Evolutionary conservation across 306 rosid genomes (phyloP).

Genomic region (Elaeagnus macrophylla): DNA sequence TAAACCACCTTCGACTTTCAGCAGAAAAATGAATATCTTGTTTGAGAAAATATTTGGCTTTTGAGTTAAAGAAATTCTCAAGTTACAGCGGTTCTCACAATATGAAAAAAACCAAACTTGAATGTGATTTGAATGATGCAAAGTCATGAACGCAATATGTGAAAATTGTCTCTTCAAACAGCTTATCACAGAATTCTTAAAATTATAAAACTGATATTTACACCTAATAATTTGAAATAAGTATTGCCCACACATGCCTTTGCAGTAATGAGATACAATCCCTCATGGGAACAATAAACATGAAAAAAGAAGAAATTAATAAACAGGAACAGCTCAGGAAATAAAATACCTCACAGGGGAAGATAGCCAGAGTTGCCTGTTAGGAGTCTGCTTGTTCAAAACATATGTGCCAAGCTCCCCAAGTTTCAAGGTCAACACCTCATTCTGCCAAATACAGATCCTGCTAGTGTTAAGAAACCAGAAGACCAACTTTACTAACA

Average conservation of each 20-base stretch:
- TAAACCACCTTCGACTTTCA: background rate
- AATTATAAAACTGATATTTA: background rate
- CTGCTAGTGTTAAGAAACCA: slow-evolving; percentile 11
- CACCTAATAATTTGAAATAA: background rate
- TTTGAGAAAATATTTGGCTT: background rate
- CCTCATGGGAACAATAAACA: no score
- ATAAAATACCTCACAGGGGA: slow-evolving; percentile 63
- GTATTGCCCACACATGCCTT: background rate
- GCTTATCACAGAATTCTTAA: background rate
- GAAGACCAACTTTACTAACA: background rate
- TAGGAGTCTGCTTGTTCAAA: slow-evolving; percentile 82
- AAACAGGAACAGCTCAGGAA: no score
- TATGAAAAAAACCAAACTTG: background rate
- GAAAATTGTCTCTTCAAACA: background rate
- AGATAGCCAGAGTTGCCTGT: slow-evolving; percentile 82
- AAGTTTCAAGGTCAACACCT: slow-evolving; percentile 67
- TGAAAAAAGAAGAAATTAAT: no score
- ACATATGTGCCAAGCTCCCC: slow-evolving; percentile 71
- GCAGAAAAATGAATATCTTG: background rate
- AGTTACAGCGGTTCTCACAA: background rate
- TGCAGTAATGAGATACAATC: background rate
- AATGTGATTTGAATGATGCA: background rate
- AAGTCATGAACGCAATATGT: background rate
- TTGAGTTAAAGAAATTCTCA: background rate
- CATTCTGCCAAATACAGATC: slow-evolving; percentile 46